Evolutionary conservation across 345 rosid genomes (phyloP).

Genomic region (Citrus maxima): DNA sequence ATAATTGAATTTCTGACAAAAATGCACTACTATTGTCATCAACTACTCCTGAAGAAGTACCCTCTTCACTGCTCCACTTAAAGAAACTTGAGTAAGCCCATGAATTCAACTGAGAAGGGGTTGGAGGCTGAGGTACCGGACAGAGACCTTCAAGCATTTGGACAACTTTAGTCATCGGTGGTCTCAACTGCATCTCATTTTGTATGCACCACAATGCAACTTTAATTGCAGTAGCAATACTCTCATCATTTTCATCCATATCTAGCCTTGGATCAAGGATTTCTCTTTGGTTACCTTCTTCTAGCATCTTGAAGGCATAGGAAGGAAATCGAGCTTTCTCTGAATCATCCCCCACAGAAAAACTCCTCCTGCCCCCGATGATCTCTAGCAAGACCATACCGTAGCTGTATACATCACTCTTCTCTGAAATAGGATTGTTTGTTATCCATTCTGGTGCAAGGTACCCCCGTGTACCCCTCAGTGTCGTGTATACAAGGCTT

Average conservation of each 20-base stretch:
- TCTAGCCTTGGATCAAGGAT: conserved; percentile 40
- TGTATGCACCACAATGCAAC: conserved; percentile 63
- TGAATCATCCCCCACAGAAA: conserved; percentile 24
- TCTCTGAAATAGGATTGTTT: conserved; percentile 47
- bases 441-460: conserved; percentile 68
- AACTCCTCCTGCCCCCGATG: conserved; percentile 50
- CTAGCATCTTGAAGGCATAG: conserved; percentile 51
- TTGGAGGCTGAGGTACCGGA: conserved; percentile 34
- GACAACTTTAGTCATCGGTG: conserved; percentile 53
- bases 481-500: conserved; percentile 41
- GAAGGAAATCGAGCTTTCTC: conserved; percentile 42
- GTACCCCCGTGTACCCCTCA: conserved; percentile 60
- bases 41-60: conserved; percentile 18
- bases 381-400: conserved; percentile 56
- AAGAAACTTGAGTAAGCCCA: conserved; percentile 20
- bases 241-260: conserved; percentile 20
- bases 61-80: conserved; percentile 37
- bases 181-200: conserved; percentile 46
- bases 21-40: conserved; percentile 28
- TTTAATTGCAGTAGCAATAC: conserved; percentile 29
- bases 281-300: conserved; percentile 33
- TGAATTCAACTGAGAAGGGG: conserved; percentile 21
- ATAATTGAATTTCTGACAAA: conserved; percentile 33
- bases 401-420: conserved; percentile 55
- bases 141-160: conserved; percentile 59